Base-by-base conservation (phyloP, 1,284 basidiomycete species). In the Phylloboletellus chloephorus region DNA sequence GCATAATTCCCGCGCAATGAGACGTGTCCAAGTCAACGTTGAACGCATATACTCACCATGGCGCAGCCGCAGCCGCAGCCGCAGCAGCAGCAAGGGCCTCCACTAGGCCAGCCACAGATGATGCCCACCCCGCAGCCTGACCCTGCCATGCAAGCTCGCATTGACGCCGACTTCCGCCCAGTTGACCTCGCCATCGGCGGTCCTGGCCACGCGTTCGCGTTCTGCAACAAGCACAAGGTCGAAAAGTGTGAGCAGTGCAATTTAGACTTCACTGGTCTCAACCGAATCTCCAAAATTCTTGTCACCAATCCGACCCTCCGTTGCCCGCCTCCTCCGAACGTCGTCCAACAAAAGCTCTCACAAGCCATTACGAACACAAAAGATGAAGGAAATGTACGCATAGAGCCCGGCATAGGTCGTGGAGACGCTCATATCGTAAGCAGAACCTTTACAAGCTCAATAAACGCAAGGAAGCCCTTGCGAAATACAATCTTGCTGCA, bases 311-410 rank as follows among this genome's bases (percentile, higher is more conserved):
- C 88, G 15, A 78, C 75, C 44, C 66, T 87, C 32, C 73, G 79
- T 26, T 86, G 88, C 52, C 90, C 90, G 7, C 89, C 88, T 2
- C 90, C 90, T 3, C 78, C 85, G 3, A 80, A 82, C 31, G 75
- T 91, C 43, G 69, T 88, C 26, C 79, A 80, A 29, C 82, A 83
- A 58, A 81, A 85, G 47, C 71, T 94, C 11, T 76, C 83, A 0
- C 74, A 80, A 47, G 75, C 79, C 15, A 76, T 95, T 47, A 83
- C 75, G 20, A 69, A 72, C 34, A 82, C 82, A 15, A 96, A 95
- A 61, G 92, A 95, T 39, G 87, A 92, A 48, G 92, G 92, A 47
- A 96, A 96, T 61, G 88, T 89, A 57, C 41, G 74, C 58, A 37
- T 31, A 17, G 19, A 25, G 28, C 42, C 24, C 22, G 48, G 26